Conservation (phyloP, 257 asterid species). For the Salvia hispanica region DNA sequence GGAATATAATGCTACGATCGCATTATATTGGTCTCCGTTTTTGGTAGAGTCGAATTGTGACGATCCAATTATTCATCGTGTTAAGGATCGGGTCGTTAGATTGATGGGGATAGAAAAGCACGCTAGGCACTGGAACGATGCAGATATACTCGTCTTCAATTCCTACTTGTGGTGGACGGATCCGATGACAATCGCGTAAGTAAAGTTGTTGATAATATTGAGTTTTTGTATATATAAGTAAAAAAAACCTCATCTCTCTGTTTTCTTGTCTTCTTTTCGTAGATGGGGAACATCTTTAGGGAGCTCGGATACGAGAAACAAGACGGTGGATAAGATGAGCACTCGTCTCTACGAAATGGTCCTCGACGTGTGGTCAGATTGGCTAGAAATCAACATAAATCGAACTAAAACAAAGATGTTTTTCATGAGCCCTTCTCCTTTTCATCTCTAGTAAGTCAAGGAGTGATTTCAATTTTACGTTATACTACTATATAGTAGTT, state of each 20-base stretch:
- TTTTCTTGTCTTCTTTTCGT: too few relatives aligned
- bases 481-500: too few relatives aligned
- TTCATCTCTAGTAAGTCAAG: constrained; percentile 36
- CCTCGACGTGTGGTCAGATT: constrained; percentile 64
- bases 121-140: constrained; percentile 75
- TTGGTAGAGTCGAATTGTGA: constrained; percentile 86
- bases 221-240: too few relatives aligned
- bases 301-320: constrained; percentile 44
- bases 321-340: constrained; percentile 34
- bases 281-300: constrained; percentile 68
- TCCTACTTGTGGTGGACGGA: constrained; percentile 76
- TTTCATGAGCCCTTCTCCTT: constrained; percentile 64
- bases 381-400: constrained; percentile 62
- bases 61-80: constrained; percentile 48
- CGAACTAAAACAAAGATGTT: constrained; percentile 52
- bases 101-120: constrained; percentile 63
- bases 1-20: constrained; percentile 80
- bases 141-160: constrained; percentile 75
- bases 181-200: constrained; percentile 66
- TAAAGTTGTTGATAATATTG: not conserved
- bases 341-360: constrained; percentile 56
- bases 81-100: constrained; percentile 49
- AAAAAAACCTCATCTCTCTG: not conserved
- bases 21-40: constrained; percentile 86
- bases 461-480: too few relatives aligned